Conservation (phyloP, 371 early-diverging fungal species). For the Mucor saturninus region DNA sequence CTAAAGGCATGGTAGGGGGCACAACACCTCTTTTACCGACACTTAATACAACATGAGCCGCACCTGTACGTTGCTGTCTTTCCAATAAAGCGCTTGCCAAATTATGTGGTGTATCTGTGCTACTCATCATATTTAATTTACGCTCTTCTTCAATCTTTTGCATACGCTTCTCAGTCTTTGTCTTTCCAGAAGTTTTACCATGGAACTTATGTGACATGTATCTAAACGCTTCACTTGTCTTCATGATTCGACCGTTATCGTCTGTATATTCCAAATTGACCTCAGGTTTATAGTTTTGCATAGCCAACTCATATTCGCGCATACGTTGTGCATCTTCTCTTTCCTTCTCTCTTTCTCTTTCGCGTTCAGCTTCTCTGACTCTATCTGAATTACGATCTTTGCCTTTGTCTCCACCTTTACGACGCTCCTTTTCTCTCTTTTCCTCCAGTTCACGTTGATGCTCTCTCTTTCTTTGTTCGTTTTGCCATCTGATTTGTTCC, state of each 20-base stretch:
- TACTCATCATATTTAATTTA: slow-evolving; percentile 76
- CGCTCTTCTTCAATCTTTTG: slow-evolving; percentile 84
- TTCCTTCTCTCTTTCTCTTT: slow-evolving; percentile 60
- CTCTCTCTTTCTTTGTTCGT: slow-evolving; percentile 68
- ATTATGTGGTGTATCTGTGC: slow-evolving; percentile 80
- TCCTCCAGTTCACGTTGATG: slow-evolving; percentile 46
- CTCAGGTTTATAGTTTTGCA: slow-evolving; percentile 90
- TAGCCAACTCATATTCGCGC: slow-evolving; percentile 80
- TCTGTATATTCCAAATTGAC: slow-evolving; percentile 92
- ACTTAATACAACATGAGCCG: slow-evolving; percentile 83
- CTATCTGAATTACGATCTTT: slow-evolving; percentile 40
- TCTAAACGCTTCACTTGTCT: slow-evolving; percentile 91
- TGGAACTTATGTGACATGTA: slow-evolving; percentile 95
- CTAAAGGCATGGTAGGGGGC: slow-evolving; percentile 31
- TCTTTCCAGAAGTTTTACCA: slow-evolving; percentile 90
- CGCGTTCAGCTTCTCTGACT: slow-evolving; percentile 45
- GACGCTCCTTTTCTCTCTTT: slow-evolving; percentile 41
- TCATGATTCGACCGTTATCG: slow-evolving; percentile 81
- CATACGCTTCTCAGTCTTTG: slow-evolving; percentile 91
- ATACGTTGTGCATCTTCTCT: slow-evolving; percentile 67
- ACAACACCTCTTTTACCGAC: slow-evolving; percentile 76
- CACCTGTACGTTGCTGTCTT: slow-evolving; percentile 71
- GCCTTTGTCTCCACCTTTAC: slow-evolving; percentile 29
- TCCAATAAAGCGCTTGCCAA: slow-evolving; percentile 77
- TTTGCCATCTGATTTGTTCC: slow-evolving; percentile 73